Base-by-base conservation (phyloP, 257 asterid genomes). In the Fraxinus anomala region DNA sequence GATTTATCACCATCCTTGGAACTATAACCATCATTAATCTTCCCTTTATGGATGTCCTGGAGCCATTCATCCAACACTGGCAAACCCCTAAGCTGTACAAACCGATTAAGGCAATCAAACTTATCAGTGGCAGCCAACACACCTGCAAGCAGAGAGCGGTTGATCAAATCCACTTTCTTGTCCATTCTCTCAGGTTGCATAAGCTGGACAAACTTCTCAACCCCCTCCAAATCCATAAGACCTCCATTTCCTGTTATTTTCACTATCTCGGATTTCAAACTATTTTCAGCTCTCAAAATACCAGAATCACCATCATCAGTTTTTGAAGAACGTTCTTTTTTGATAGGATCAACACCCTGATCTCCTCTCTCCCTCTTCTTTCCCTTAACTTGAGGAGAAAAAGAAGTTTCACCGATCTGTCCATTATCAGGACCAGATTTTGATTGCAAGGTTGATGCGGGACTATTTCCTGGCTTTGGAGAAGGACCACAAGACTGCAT, bases 31-130 rank as follows among this genome's bases (percentile, higher is more conserved):
- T 82, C 84, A 31, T 85, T 84, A 33, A 80, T 72, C 42, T 81
- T 83, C 31, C 85, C 89, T 82, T 83, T 89, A 70, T 85, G 90
- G 33, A 89, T 82, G 42, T 89, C 91, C 80, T 89, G 92, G 42
- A 89, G 87, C 92, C 92, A 89, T 26, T 77, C 88, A 72, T 89
- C 89, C 68, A 89, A 74, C 69, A 89, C 89, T 68, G 85, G 88
- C 78, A 89, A 77, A 67, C 92, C 92, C 78, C 78, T 84, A 56
- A 87, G 88, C 76, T 87, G 86, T 33, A 89, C 87, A 79, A 89
- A 89, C 76, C 73, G 83, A 73, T 74, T 81, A 28, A 89, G 91
- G 85, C 91, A 89, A 66, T 89, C 91, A 82, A 82, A 80, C 54
- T 80, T 87, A 36, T 89, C 88, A 0, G 88, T 89, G 63, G 86